Evolutionary conservation across 2,329 filamentous ascomycete species (phyloP).

Genomic region (Bertia moriformis): DNA sequence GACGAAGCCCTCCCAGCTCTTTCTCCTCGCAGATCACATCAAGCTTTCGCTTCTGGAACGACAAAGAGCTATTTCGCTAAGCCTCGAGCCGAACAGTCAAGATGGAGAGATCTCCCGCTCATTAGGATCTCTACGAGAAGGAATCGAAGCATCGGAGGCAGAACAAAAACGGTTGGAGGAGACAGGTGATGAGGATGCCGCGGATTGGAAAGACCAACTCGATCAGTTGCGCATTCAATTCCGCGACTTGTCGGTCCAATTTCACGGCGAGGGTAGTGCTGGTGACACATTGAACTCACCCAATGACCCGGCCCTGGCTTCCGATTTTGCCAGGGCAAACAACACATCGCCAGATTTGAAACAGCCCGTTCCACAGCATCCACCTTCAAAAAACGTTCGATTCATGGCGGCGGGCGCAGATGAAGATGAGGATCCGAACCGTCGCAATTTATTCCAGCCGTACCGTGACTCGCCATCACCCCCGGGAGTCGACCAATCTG

Average conservation of each 20-base stretch:
- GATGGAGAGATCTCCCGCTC: slow-evolving; percentile 82
- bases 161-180: slow-evolving; percentile 51
- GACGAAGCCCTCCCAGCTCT: slow-evolving; percentile 61
- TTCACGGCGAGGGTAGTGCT: background rate
- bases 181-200: slow-evolving; percentile 31
- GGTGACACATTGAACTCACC: too few species aligned
- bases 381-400: background rate
- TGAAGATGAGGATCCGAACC: background rate
- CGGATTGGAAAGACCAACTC: background rate
- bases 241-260: background rate
- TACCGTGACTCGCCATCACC: background rate
- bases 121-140: slow-evolving; percentile 71
- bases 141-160: slow-evolving; percentile 54
- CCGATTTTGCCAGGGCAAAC: background rate
- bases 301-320: background rate
- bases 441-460: background rate
- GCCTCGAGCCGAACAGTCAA: slow-evolving; percentile 65
- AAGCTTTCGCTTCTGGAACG: slow-evolving; percentile 89
- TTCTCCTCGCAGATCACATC: slow-evolving; percentile 88
- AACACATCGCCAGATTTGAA: background rate
- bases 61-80: slow-evolving; percentile 68
- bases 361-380: slow-evolving; percentile 1
- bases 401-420: background rate
- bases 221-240: background rate
- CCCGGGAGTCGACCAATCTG: slow-evolving; percentile 17